Percentiles rank a stretch among this genome's conserved stretches.
phyloP scores from a whole-genome alignment of 2,329 filamentous ascomycete genomes.

The Stemphylium lycopersici region DNA sequence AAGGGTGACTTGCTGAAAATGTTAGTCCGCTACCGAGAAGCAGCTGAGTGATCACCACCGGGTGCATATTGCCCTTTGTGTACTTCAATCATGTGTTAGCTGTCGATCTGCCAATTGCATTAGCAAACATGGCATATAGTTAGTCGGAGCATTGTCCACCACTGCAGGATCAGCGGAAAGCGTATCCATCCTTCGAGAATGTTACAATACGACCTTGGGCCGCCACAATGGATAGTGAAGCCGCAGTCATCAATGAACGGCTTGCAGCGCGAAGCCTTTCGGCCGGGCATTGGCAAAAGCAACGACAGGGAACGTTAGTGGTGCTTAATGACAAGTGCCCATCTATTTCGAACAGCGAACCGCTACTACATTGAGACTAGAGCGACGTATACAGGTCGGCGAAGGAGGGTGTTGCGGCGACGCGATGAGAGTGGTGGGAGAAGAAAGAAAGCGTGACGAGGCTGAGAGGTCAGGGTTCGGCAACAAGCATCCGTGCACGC shows the following conservation, averaged over 20 bases:
- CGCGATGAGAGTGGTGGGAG: constrained; percentile 27
- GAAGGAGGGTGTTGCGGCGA: constrained; percentile 18
- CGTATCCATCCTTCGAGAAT: constrained; percentile 36
- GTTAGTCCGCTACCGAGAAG: constrained; percentile 25
- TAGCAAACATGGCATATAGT: constrained; percentile 23
- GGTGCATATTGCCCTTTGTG: constrained; percentile 24
- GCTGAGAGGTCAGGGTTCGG: constrained; percentile 29
- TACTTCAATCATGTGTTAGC: constrained; percentile 33
- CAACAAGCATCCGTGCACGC: constrained; percentile 25
- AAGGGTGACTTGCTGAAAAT: constrained; percentile 3
- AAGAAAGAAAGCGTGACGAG: constrained; percentile 23
- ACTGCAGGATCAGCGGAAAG: constrained; percentile 17
- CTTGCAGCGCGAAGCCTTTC: constrained; percentile 31
- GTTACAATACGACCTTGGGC: constrained; percentile 27
- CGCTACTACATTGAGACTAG: constrained; percentile 17
- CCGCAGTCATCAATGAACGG: constrained; percentile 22
- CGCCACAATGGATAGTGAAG: constrained; percentile 24
- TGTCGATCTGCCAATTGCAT: constrained; percentile 30
- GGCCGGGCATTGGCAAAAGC: constrained; percentile 32
- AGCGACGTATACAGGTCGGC: constrained; percentile 16
- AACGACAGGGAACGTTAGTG: constrained; percentile 12
- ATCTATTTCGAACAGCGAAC: constrained; percentile 38
- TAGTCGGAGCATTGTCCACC: constrained; percentile 23
- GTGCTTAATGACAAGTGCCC: constrained; percentile 16
- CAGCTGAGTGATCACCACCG: constrained; percentile 20